Conservation (phyloP, 1,284 basidiomycete species). For the Tetrapyrgos nigripes region DNA sequence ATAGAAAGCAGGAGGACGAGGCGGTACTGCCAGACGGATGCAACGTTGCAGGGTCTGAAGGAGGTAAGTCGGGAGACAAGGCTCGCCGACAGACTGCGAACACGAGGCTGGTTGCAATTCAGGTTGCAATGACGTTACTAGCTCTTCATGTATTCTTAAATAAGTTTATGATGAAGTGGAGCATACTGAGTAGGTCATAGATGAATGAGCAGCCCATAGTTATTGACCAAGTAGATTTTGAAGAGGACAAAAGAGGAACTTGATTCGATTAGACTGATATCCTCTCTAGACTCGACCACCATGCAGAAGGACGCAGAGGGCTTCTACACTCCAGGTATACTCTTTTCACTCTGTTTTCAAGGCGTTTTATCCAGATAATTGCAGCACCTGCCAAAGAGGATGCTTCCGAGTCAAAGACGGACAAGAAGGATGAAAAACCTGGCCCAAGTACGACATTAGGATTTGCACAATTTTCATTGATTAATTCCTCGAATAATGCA, state of each 20-base stretch:
- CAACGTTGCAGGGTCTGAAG: not conserved
- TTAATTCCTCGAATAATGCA: conserved; percentile 13
- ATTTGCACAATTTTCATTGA: not conserved
- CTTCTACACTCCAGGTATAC: conserved; percentile 65
- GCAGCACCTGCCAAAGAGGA: conserved; percentile 6
- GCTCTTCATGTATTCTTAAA: not conserved
- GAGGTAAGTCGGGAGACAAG: not conserved
- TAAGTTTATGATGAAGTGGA: not conserved
- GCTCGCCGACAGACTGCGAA: not conserved
- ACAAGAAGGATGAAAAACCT: conserved; percentile 13
- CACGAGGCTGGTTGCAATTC: conserved; percentile 8
- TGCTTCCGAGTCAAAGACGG: conserved; percentile 1
- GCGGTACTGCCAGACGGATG: not conserved
- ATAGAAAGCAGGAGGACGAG: not conserved
- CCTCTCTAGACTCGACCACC: conserved; percentile 6
- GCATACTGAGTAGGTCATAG: not conserved
- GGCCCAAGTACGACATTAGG: conserved; percentile 27
- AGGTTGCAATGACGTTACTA: not conserved
- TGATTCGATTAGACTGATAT: conserved; percentile 2
- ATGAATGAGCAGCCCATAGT: too few relatives aligned
- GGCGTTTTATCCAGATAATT: not conserved
- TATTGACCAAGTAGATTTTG: too few relatives aligned
- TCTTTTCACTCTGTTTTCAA: not conserved
- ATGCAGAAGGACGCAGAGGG: conserved; percentile 76
- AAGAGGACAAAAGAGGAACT: too few relatives aligned